Base-by-base conservation (phyloP, 208 protist species). In the Trypanosoma brucei region DNA sequence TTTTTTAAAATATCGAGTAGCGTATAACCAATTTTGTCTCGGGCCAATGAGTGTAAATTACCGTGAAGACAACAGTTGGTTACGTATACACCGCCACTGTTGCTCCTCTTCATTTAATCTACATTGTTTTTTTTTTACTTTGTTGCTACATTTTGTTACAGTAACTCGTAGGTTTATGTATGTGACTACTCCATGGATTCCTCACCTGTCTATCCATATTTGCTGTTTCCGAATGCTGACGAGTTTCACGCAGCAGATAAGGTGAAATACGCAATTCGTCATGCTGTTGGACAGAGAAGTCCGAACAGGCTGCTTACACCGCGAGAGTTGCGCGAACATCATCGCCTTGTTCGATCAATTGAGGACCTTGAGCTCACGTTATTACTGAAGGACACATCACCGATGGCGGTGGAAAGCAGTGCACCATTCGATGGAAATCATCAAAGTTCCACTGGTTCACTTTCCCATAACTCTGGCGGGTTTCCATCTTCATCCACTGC, bases 141-240 rank as follows among this genome's bases (percentile, higher is more conserved):
- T 46, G 8, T 14, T 11, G 8, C 8, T 6, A 14, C 8, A 6
- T 11, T 46, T 46, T 11, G 8, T 46, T 46, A 11, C 42, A 11
- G 42, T 46, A 46, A 46, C 42, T 11, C 8, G 11, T 46, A 46
- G 42, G 42, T 11, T 46, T 14, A 46, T 46, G 42, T 14, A 11
- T 46, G 42, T 14, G 8, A 46, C 8, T 11, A 11, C 6, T 11
- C 42, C 42, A 92, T 87, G 35, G 85, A 94, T 67, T 76, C 88
- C 6, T 84, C 85, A 0, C 88, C 88, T 0, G 73, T 91, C 3
- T 91, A 91, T 48, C 78, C 75, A 34, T 91, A 91, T 50, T 71
- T 94, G 51, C 69, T 94, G 30, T 90, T 92, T 55, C 45, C 71
- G 42, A 76, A 66, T 13, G 49, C 79, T 30, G 61, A 86, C 60